A percentile compares a stretch with the other conserved stretches of the same genome.
phyloP scores from a whole-genome alignment of 1,284 basidiomycete species.

The Schizopora paradoxa region DNA sequence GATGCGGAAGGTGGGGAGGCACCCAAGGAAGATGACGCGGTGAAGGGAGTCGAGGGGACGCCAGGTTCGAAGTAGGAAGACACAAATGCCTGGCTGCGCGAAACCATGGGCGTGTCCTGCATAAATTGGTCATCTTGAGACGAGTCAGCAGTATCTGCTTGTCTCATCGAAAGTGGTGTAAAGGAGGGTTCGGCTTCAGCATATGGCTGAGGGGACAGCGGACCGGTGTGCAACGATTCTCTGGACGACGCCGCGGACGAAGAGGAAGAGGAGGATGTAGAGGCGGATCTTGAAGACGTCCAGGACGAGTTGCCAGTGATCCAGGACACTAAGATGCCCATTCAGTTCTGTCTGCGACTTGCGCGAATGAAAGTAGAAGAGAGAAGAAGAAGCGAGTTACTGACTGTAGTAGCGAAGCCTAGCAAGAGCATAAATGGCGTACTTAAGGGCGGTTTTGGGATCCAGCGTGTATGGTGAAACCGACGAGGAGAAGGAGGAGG shows the following conservation, averaged over 20 bases:
- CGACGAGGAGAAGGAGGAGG: not conserved
- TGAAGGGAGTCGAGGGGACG: not conserved
- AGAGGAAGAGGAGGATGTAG: slow-evolving; percentile 14
- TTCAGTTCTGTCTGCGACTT: slow-evolving; percentile 7
- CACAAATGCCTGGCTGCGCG: no score
- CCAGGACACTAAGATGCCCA: slow-evolving; percentile 20
- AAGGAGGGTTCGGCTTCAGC: no score
- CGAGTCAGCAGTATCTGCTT: no score
- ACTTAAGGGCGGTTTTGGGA: not conserved
- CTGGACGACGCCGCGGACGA: slow-evolving; percentile 5
- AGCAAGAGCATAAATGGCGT: not conserved
- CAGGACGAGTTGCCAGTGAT: slow-evolving; percentile 10
- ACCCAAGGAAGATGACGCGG: not conserved
- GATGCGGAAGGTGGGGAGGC: not conserved
- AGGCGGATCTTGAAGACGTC: slow-evolving; percentile 8
- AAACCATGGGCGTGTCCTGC: no score
- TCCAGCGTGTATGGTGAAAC: not conserved
- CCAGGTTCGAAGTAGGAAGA: not conserved
- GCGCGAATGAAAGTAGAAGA: slow-evolving; percentile 4
- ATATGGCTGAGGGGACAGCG: not conserved
- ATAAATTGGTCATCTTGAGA: no score
- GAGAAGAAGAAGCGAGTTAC: slow-evolving; percentile 10
- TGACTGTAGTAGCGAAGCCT: not conserved
- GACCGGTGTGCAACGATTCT: not conserved
- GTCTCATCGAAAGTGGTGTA: no score